These are phyloP conservation scores for Ascochyta fabae DNA, from an alignment of 2,329 filamentous ascomycete species.

Conservation along the genomic window DNA sequence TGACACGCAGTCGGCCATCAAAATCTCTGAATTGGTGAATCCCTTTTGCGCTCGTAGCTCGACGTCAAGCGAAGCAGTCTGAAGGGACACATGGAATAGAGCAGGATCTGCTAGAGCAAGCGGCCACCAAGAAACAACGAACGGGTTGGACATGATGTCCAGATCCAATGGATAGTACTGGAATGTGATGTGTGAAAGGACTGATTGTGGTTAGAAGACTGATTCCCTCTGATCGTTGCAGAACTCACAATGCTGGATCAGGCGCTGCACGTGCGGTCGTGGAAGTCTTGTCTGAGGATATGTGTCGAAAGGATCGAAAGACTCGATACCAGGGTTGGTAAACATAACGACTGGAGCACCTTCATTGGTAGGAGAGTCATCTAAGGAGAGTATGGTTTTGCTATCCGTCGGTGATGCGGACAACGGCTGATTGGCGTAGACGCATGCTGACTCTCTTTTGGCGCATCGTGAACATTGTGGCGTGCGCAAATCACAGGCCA, in stretches of 20 bases:
- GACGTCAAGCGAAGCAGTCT: slow-evolving; percentile 64
- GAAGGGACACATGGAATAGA: slow-evolving; percentile 65
- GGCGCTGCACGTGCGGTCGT: slow-evolving; percentile 58
- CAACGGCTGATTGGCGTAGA: slow-evolving; percentile 63
- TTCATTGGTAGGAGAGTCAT: not conserved
- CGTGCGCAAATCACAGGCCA: slow-evolving; percentile 62
- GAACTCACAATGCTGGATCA: slow-evolving; percentile 63
- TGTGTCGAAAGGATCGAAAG: slow-evolving; percentile 63
- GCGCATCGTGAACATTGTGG: slow-evolving; percentile 63
- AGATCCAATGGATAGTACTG: slow-evolving; percentile 66
- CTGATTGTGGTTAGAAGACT: slow-evolving; percentile 40
- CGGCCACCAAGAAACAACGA: slow-evolving; percentile 67
- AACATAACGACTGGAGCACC: slow-evolving; percentile 18
- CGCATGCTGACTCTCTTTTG: slow-evolving; percentile 56
- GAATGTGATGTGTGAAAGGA: slow-evolving; percentile 64
- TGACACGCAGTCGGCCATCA: slow-evolving; percentile 64
- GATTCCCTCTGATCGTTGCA: not conserved
- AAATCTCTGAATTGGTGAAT: slow-evolving; percentile 60
- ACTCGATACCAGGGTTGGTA: slow-evolving; percentile 36
- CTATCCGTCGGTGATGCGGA: slow-evolving; percentile 23
- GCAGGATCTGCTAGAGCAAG: slow-evolving; percentile 62
- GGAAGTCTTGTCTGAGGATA: slow-evolving; percentile 62
- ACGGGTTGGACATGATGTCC: slow-evolving; percentile 61
- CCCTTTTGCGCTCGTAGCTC: slow-evolving; percentile 60
- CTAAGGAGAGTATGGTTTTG: slow-evolving; percentile 22